Conservation (phyloP, 1,139 yeast species). For the Debaryomycetaceae sp. region DNA sequence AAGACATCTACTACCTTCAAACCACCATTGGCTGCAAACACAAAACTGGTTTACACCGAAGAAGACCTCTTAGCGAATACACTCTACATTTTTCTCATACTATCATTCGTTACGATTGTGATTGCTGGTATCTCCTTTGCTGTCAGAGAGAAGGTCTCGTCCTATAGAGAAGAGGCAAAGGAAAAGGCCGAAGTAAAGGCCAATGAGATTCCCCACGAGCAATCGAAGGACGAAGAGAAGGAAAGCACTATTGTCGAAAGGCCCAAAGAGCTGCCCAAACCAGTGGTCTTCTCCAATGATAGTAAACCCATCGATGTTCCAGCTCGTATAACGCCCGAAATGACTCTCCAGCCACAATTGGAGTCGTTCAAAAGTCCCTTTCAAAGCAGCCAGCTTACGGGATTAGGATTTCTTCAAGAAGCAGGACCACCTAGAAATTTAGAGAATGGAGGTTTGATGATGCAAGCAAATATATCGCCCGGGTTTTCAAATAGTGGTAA, state of each 20-base stretch:
- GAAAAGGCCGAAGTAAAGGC: background rate
- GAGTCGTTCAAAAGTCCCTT: background rate
- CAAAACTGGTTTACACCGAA: background rate
- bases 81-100: constrained; percentile 3
- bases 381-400: background rate
- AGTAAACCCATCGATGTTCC: background rate
- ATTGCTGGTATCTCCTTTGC: constrained; percentile 3
- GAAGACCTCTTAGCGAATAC: constrained; percentile 2
- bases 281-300: background rate
- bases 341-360: background rate
- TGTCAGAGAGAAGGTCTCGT: constrained; percentile 2
- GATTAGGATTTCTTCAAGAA: constrained; percentile 1
- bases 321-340: no score
- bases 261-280: background rate
- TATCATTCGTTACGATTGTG: constrained; percentile 3
- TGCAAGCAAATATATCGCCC: background rate
- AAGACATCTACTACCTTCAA: background rate
- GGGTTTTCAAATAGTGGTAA: background rate
- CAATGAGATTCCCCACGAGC: background rate
- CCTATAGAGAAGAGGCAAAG: constrained; percentile 1
- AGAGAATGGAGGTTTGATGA: background rate
- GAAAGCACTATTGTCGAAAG: background rate
- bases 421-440: background rate
- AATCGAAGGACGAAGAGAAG: background rate
- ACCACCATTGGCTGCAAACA: background rate